phyloP scores from a whole-genome alignment of 192 early-diverging fungal species.

The Mortierella hygrophila region DNA sequence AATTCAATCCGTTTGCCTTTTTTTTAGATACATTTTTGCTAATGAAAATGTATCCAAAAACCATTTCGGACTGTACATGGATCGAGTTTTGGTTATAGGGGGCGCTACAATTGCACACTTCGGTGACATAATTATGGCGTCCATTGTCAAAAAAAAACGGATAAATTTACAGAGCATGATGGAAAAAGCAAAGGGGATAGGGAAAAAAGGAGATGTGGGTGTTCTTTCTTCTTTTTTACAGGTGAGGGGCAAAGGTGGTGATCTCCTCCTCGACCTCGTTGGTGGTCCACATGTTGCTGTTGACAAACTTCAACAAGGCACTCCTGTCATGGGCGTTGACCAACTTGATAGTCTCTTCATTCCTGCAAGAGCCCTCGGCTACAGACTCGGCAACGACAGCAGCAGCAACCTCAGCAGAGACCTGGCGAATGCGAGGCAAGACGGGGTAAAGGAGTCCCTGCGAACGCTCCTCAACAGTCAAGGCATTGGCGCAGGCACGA shows the following conservation, averaged over 20 bases:
- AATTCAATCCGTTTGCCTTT: no score
- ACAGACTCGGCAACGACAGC: conserved; percentile 82
- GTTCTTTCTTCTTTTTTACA: conserved; percentile 32
- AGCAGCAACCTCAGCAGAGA: conserved; percentile 83
- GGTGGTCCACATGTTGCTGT: conserved; percentile 51
- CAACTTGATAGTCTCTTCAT: conserved; percentile 62
- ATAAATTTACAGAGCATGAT: not conserved
- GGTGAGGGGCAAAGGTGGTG: conserved; percentile 36
- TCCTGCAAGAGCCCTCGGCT: conserved; percentile 69
- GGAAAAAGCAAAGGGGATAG: not conserved
- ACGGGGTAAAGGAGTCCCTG: conserved; percentile 87
- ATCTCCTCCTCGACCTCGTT: conserved; percentile 40
- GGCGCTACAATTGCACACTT: no score
- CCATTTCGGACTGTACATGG: no score
- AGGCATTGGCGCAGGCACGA: conserved; percentile 79
- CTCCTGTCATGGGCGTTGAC: conserved; percentile 42
- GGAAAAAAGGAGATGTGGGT: not conserved
- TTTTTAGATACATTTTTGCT: no score
- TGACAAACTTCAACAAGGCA: conserved; percentile 39
- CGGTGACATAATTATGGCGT: no score
- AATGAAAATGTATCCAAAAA: no score
- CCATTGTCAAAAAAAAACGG: no score
- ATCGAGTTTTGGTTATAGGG: no score
- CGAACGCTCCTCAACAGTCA: conserved; percentile 76
- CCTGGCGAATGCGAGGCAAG: conserved; percentile 88